Evolutionary conservation across 2,329 filamentous ascomycete genomes (phyloP).

Genomic region (Penicillium sp.): DNA sequence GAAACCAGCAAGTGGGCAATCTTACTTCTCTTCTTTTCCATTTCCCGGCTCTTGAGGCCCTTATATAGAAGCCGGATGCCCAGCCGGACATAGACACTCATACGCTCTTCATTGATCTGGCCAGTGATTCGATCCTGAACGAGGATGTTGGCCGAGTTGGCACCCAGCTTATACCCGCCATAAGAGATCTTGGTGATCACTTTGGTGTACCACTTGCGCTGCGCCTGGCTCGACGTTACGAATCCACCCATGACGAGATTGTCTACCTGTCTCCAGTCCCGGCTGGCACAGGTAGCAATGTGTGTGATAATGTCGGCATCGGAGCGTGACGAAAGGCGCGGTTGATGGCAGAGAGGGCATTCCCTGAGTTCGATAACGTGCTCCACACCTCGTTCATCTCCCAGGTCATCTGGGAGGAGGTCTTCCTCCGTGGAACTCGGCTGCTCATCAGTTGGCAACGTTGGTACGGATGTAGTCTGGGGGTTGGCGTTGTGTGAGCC

Average conservation of each 20-base stretch:
- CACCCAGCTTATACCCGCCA: constrained; percentile 89
- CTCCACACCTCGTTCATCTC: constrained; percentile 68
- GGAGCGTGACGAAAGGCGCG: constrained; percentile 84
- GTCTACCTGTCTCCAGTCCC: constrained; percentile 96
- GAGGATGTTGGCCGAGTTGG: constrained; percentile 95
- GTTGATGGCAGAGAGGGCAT: constrained; percentile 95
- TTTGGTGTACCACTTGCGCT: constrained; percentile 98
- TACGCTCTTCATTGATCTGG: constrained; percentile 96
- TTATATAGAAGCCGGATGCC: constrained; percentile 94
- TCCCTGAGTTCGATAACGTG: constrained; percentile 94
- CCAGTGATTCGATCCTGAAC: constrained; percentile 93
- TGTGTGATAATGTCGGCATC: constrained; percentile 97
- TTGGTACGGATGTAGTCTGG: constrained; percentile 26
- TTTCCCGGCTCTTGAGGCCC: constrained; percentile 84
- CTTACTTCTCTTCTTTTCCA: constrained; percentile 96
- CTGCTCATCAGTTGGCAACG: constrained; percentile 29
- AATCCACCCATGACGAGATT: constrained; percentile 96
- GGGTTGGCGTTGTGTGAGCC: constrained; percentile 23
- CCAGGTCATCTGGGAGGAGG: constrained; percentile 61
- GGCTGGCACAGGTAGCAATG: constrained; percentile 92
- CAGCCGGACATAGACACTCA: constrained; percentile 93
- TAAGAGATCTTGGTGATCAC: constrained; percentile 98
- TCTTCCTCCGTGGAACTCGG: constrained; percentile 48
- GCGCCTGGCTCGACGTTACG: constrained; percentile 91
- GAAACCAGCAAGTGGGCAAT: not conserved